Base-by-base conservation (phyloP, 1,284 basidiomycete species). In the Hypsizygus ulmarius region DNA sequence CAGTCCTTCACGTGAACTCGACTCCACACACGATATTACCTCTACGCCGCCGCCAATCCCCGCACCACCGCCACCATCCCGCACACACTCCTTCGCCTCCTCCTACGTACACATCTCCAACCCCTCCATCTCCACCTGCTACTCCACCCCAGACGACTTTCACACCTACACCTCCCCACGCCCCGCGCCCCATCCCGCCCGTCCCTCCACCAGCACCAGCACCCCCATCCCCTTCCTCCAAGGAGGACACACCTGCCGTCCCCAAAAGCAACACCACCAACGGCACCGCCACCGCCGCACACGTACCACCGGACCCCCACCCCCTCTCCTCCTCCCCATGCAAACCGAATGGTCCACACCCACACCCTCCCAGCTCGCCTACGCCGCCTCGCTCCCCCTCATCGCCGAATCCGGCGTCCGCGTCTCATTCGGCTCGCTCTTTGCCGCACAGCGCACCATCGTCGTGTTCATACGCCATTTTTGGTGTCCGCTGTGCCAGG, bases 401-500 rank as follows among this genome's bases (percentile, higher is more conserved):
- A 71, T 85, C 40, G 77, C 80, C 43, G 82, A 88, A 59, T 78
- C 79, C 27, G 91, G 90, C 12, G 57, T 80, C 6, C 71, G 77
- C 8, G 69, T 88, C 34, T 72, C 70, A 19, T 94, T 95, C 55
- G 86, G 88, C 1, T 79, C 87, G 39, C 64, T 95, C 21, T 87
- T 91, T 62, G 72, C 72, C 42, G 68, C 73, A 8, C 76, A 78
- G 59, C 77, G 74, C 62, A 88, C 87, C 1, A 75, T 93, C 48
- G 82, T 93, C 43, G 63, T 86, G 39, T 89, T 90, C 67, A 78
- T 89, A 54, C 73, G 87, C 34, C 85, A 89, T 64, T 88, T 90
- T 63, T 85, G 82, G 82, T 93, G 90, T 59, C 83, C 87, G 2
- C 68, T 83, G 27, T 91, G 89, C 64, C 89, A 92, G 61, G 89